Conservation (phyloP, 768 basidiomycete genomes). For the Glaciozyma martinii region DNA sequence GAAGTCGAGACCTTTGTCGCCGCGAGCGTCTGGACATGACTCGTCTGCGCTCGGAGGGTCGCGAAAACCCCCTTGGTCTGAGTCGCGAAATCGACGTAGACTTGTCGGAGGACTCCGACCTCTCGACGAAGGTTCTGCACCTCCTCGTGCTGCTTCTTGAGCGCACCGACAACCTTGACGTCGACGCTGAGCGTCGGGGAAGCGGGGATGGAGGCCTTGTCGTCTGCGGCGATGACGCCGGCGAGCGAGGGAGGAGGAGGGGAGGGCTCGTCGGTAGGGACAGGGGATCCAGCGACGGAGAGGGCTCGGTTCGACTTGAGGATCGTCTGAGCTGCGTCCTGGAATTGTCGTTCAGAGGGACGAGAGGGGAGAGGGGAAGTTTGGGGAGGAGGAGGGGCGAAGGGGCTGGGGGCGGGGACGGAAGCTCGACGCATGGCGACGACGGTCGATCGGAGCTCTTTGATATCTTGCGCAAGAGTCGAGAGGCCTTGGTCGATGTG, state of each 20-base stretch:
- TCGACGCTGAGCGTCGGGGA: conserved; percentile 3
- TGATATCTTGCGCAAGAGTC: conserved; percentile 72
- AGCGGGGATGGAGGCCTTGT: conserved; percentile 50
- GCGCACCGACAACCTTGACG: conserved; percentile 31
- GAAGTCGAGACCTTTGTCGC: conserved; percentile 72
- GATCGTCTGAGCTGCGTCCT: conserved; percentile 28
- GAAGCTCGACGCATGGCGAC: conserved; percentile 47
- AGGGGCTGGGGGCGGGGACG: conserved; percentile 41
- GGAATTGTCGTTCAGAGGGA: conserved; percentile 34
- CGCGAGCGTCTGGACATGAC: conserved; percentile 78
- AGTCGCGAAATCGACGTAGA: conserved; percentile 88
- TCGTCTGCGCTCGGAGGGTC: conserved; percentile 70
- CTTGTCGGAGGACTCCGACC: conserved; percentile 82
- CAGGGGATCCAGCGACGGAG: background rate
- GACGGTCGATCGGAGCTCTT: conserved; percentile 69
- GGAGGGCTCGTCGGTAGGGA: background rate
- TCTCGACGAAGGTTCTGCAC: conserved; percentile 89
- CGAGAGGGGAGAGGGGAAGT: conserved; percentile 46
- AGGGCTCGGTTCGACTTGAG: conserved; percentile 9
- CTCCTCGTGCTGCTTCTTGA: conserved; percentile 89
- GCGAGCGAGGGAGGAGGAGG: background rate
- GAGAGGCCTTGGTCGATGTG: conserved; percentile 92
- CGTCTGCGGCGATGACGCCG: conserved; percentile 49
- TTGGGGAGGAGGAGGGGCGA: conserved; percentile 12
- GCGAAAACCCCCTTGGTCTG: conserved; percentile 78